These are phyloP conservation scores for Pythium dissotocum DNA, from an alignment of 352 stramenopile species.

Conservation along the genomic window DNA sequence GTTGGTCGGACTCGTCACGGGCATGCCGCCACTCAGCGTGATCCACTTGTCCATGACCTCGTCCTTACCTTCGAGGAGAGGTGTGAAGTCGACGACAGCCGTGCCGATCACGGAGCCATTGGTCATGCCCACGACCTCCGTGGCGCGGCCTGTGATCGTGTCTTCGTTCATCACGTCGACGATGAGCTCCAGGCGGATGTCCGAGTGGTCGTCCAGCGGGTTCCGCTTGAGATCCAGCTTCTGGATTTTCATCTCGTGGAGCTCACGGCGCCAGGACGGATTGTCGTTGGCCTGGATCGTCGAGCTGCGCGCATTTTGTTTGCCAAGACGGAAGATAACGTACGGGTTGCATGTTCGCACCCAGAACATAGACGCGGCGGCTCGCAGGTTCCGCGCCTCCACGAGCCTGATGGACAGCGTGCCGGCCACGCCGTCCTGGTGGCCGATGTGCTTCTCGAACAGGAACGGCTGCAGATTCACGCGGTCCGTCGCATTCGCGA, in stretches of 20 bases:
- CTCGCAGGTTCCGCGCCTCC: constrained; percentile 67
- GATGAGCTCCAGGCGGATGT: constrained; percentile 71
- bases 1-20: constrained; percentile 17
- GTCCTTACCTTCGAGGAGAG: constrained; percentile 73
- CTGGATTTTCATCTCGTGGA: constrained; percentile 73
- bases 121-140: constrained; percentile 73
- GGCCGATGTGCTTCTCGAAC: constrained; percentile 76
- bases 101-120: constrained; percentile 80
- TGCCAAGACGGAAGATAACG: constrained; percentile 82
- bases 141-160: constrained; percentile 72
- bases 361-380: constrained; percentile 80
- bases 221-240: constrained; percentile 66
- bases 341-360: constrained; percentile 82
- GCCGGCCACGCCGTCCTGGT: constrained; percentile 74
- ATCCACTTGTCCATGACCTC: constrained; percentile 82
- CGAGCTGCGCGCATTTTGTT: constrained; percentile 62
- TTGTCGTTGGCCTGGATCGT: constrained; percentile 77
- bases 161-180: constrained; percentile 86
- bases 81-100: constrained; percentile 64
- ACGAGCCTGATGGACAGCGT: constrained; percentile 73
- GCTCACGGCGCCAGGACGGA: constrained; percentile 70
- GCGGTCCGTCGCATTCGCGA: constrained; percentile 34
- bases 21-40: constrained; percentile 52
- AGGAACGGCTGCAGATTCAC: constrained; percentile 58
- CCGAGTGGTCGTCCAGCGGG: constrained; percentile 62